Evolutionary conservation across 2,329 filamentous ascomycete genomes (phyloP).

Genomic region (Knufia petricola): DNA sequence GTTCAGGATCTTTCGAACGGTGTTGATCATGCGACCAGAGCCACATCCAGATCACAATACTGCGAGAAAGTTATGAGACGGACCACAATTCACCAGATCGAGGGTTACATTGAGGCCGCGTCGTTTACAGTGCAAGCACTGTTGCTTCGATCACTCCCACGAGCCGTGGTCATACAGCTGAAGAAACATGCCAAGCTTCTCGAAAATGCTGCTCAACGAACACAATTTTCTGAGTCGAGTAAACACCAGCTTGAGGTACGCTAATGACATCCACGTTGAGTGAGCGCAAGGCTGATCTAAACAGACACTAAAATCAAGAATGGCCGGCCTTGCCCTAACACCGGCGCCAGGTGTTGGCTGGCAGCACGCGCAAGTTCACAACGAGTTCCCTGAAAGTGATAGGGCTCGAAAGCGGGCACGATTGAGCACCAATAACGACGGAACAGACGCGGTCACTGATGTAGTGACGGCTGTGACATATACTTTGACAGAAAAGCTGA

Average conservation of each 20-base stretch:
- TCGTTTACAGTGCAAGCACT: slow-evolving; percentile 1
- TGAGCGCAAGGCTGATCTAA: background rate
- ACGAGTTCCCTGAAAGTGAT: slow-evolving; percentile 17
- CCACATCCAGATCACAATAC: background rate
- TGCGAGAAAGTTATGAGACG: background rate
- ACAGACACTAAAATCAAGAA: slow-evolving; percentile 2
- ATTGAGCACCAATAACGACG: slow-evolving; percentile 27
- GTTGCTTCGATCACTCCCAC: background rate
- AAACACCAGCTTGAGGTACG: background rate
- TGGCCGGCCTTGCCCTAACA: slow-evolving; percentile 5
- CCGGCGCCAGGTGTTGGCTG: background rate
- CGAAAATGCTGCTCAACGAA: background rate
- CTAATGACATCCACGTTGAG: too few species aligned
- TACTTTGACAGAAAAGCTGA: slow-evolving; percentile 28
- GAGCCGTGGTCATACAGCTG: background rate
- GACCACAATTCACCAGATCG: background rate
- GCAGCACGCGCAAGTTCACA: background rate
- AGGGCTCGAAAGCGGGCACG: slow-evolving; percentile 30
- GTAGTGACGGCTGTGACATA: slow-evolving; percentile 8
- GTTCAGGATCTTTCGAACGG: background rate
- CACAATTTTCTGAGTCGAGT: background rate
- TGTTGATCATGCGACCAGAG: background rate
- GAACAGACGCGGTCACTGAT: slow-evolving; percentile 24
- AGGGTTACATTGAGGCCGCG: background rate
- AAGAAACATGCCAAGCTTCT: slow-evolving; percentile 6